Percentiles rank a stretch among this genome's conserved stretches.
Evolutionary conservation across 169 alveolate genomes (phyloP).

Genomic region (Eimeria acervulina): DNA sequence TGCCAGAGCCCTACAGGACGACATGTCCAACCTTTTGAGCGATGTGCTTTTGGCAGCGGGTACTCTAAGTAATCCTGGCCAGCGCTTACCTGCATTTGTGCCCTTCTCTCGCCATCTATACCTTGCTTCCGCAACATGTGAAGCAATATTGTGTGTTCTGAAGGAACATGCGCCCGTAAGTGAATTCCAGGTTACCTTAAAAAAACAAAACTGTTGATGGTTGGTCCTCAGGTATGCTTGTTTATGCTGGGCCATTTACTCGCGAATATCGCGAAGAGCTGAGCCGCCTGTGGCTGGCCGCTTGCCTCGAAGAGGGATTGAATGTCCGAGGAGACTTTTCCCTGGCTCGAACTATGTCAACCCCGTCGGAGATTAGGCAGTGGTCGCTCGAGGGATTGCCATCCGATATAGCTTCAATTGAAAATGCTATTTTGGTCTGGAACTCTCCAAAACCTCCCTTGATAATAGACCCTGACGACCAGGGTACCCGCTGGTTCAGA

Average conservation of each 20-base stretch:
- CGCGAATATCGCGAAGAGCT: constrained; percentile 93
- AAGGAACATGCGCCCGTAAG: not conserved
- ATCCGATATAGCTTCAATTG: constrained; percentile 91
- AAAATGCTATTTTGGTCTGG: constrained; percentile 94
- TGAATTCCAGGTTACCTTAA: not conserved
- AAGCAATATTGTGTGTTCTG: not conserved
- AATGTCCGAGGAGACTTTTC: constrained; percentile 88
- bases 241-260: constrained; percentile 96
- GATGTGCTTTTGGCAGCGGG: constrained; percentile 64
- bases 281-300: constrained; percentile 88
- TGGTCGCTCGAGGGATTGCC: constrained; percentile 91
- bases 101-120: not conserved
- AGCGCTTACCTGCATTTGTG: not conserved
- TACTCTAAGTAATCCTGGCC: not conserved
- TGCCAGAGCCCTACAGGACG: constrained; percentile 42
- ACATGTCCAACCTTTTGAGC: constrained; percentile 54
- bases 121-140: not conserved
- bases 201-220: not conserved
- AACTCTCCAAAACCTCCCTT: constrained; percentile 81
- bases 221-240: constrained; percentile 91
- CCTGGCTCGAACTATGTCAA: constrained; percentile 92
- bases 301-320: constrained; percentile 64
- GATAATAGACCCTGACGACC: constrained; percentile 96
- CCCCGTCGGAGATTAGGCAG: constrained; percentile 93
- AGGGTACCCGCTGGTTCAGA: constrained; percentile 96